Base-by-base conservation (phyloP, 192 early-diverging fungal species). In the Backusella westeae region DNA sequence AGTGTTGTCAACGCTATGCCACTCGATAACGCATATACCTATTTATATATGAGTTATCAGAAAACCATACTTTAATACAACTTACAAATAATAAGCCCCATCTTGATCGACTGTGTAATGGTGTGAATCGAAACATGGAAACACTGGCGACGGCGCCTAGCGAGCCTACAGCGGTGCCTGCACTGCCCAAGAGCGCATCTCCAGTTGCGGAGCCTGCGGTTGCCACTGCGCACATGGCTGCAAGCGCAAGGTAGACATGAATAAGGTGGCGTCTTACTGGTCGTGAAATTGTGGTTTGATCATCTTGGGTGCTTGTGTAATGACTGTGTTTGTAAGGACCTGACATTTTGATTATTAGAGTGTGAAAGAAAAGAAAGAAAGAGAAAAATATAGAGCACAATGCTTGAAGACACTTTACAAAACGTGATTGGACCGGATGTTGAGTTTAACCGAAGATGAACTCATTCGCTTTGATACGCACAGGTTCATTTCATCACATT, bases 211-310 rank as follows among this genome's bases (percentile, higher is more conserved):
- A 72, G 29, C 79, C 75, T 21, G 32, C 23, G 1, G 79, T 71
- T 8, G 67, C 79, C 5, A 80, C 34, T 10, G 65, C 63, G 29
- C 77, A 49, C 75, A 80, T 76, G 36, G 69, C 79, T 4, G 79
- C 74, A 44, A 80, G 59, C 23, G 71, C 72, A 44, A 76, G 74
- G 35, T 76, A 80, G 10, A 80, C 79, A 34, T 72, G 29, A 15
- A 80, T 41, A 0, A 80, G 34, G 72, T 80, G 79, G 0, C 53
- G 69, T 35, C 75, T 38, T 8, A 80, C 79, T 14, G 79, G 79
- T 34, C 79, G 39, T 26, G 38, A 68, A 39, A 80, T 71, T 1
- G 71, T 73, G 2, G 38, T 72, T 32, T 44, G 44, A 19, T 46
- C 39, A 26, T 68, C 67, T 32, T 72, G 6, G 34, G 46, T 49